Conservation (phyloP, 139 green algal species). For the Gonium pectorale region DNA sequence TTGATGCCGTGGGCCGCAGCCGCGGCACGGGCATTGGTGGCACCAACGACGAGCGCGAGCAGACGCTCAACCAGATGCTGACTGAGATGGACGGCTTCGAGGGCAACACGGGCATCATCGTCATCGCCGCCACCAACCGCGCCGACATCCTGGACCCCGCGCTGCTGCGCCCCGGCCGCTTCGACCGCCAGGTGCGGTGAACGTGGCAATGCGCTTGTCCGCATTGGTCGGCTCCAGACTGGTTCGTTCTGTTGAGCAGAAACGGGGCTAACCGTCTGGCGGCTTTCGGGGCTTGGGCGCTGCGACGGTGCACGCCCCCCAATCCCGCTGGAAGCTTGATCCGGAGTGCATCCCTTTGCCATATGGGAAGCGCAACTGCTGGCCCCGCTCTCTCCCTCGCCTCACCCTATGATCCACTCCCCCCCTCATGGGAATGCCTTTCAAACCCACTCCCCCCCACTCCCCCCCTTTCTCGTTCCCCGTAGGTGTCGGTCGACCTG, state of each 20-base stretch:
- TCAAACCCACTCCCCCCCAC: not conserved
- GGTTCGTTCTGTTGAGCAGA: too few relatives aligned
- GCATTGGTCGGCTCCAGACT: too few relatives aligned
- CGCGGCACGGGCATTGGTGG: slow-evolving; percentile 97
- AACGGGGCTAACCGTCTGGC: too few relatives aligned
- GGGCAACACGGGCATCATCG: slow-evolving; percentile 99
- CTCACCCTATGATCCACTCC: too few relatives aligned
- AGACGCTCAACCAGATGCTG: slow-evolving; percentile 96
- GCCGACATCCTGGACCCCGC: slow-evolving; percentile 98
- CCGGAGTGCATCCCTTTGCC: too few relatives aligned
- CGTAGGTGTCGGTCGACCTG: slow-evolving; percentile 94
- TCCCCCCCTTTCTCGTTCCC: not conserved
- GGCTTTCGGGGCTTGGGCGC: too few relatives aligned
- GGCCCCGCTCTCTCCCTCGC: too few relatives aligned
- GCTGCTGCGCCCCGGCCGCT: slow-evolving; percentile 98
- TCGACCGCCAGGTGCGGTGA: slow-evolving; percentile 86
- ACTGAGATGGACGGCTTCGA: slow-evolving; percentile 99
- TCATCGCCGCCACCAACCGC: slow-evolving; percentile 99
- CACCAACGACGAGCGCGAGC: slow-evolving; percentile 99
- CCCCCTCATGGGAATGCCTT: too few relatives aligned
- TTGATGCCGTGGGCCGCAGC: slow-evolving; percentile 97
- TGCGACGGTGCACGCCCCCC: too few relatives aligned
- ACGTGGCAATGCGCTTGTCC: not conserved
- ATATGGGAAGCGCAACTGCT: too few relatives aligned
- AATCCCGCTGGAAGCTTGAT: too few relatives aligned